These are phyloP conservation scores for Coleophoma crateriformis DNA, from an alignment of 2,329 filamentous ascomycete species.

Conservation along the genomic window DNA sequence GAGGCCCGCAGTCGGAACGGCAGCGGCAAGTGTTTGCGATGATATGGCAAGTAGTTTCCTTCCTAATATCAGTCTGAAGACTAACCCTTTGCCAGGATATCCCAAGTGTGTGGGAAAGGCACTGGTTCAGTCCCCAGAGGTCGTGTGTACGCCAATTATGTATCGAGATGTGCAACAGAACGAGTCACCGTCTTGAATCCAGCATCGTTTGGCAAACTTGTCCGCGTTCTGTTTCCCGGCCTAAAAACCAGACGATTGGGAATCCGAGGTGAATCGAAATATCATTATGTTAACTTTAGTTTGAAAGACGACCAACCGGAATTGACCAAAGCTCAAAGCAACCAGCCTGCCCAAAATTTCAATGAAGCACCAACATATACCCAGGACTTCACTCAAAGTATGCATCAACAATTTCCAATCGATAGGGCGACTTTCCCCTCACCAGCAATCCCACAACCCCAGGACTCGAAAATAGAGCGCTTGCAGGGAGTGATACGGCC, in stretches of 20 bases:
- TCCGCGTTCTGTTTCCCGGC: constrained; percentile 91
- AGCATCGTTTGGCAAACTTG: constrained; percentile 94
- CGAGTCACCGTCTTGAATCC: constrained; percentile 93
- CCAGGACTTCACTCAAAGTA: constrained; percentile 35
- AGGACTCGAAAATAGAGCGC: constrained; percentile 19
- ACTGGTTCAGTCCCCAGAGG: constrained; percentile 87
- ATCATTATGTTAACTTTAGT: constrained; percentile 78
- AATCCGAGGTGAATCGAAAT: constrained; percentile 95
- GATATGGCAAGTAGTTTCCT: constrained; percentile 62
- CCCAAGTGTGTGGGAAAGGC: constrained; percentile 64
- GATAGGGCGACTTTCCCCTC: constrained; percentile 33
- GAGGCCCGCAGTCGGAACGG: constrained; percentile 75
- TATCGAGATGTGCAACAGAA: constrained; percentile 85
- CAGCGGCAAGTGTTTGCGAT: constrained; percentile 84
- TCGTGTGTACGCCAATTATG: constrained; percentile 92
- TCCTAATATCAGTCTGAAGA: neutral
- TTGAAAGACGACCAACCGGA: constrained; percentile 46
- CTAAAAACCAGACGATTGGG: constrained; percentile 89
- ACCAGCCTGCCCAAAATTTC: constrained; percentile 41
- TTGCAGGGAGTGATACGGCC: constrained; percentile 28
- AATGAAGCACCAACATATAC: constrained; percentile 41
- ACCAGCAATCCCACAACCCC: constrained; percentile 29
- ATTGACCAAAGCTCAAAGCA: constrained; percentile 32
- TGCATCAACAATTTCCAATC: constrained; percentile 22
- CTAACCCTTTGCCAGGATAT: constrained; percentile 51